Conservation (phyloP, 2,329 filamentous ascomycete genomes). For the Reticulascus tulasneorum region DNA sequence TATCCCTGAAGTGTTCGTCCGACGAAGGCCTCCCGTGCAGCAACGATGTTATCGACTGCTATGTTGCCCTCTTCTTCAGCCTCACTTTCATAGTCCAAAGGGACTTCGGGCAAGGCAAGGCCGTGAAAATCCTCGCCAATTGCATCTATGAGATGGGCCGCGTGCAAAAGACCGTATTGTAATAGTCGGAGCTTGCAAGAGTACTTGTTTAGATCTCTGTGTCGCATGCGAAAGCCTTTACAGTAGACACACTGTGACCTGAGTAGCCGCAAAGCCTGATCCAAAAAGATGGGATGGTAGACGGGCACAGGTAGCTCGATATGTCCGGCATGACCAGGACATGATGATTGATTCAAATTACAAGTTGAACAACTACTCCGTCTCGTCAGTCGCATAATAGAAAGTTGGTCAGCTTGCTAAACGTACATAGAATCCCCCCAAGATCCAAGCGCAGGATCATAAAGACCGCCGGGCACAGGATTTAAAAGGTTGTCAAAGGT, state of each 20-base stretch:
- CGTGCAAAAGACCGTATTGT: constrained; percentile 74
- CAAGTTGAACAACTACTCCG: constrained; percentile 81
- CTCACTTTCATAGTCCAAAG: constrained; percentile 47
- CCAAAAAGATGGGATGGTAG: constrained; percentile 96
- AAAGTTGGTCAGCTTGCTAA: constrained; percentile 1
- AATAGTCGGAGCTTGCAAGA: constrained; percentile 81
- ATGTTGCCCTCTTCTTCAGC: constrained; percentile 61
- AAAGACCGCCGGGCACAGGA: constrained; percentile 84
- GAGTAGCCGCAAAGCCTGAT: constrained; percentile 81
- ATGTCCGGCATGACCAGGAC: constrained; percentile 90
- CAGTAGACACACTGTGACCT: constrained; percentile 90
- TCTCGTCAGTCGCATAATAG: not conserved
- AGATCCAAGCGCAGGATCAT: constrained; percentile 86
- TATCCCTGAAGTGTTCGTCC: constrained; percentile 64
- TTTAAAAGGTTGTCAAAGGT: constrained; percentile 94
- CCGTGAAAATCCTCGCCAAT: constrained; percentile 44
- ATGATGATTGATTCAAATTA: constrained; percentile 74
- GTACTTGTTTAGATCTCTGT: constrained; percentile 72
- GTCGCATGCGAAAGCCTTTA: constrained; percentile 76
- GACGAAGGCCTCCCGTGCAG: constrained; percentile 63
- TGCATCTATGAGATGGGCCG: constrained; percentile 57
- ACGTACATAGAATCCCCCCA: constrained; percentile 80
- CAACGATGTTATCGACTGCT: constrained; percentile 47
- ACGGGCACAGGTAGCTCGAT: constrained; percentile 91
- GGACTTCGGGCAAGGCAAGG: constrained; percentile 32